phyloP scores from a whole-genome alignment of 768 basidiomycete species.

The Lepiota subincarnata region DNA sequence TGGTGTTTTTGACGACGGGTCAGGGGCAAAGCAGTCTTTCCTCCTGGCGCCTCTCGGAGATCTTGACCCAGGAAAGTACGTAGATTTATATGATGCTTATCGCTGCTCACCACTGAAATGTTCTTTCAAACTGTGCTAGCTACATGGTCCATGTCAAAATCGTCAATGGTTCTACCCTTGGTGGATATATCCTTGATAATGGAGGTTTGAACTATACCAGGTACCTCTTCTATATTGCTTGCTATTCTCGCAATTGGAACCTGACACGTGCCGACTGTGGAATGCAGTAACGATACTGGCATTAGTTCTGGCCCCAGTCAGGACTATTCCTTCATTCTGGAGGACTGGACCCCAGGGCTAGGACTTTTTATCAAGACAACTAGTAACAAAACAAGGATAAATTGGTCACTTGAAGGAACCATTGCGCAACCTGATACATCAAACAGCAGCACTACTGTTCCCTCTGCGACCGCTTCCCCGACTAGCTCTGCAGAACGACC shows the following conservation, averaged over 20 bases:
- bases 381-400: background rate
- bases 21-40: background rate
- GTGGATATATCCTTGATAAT: conserved; percentile 3
- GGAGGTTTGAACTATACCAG: conserved; percentile 6
- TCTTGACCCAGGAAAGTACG: conserved; percentile 9
- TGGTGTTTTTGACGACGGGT: conserved; percentile 4
- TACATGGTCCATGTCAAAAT: conserved; percentile 7
- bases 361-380: conserved; percentile 2
- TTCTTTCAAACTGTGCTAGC: background rate
- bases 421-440: background rate
- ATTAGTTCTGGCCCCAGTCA: conserved; percentile 2
- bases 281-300: background rate
- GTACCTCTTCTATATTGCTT: background rate
- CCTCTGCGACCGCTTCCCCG: background rate
- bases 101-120: no score
- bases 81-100: background rate
- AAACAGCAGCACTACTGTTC: background rate
- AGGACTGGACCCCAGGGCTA: conserved; percentile 9
- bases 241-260: background rate
- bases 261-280: background rate
- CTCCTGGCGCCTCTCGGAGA: conserved; percentile 9
- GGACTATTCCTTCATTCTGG: conserved; percentile 1
- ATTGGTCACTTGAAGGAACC: background rate
- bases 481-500: background rate
- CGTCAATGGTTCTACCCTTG: background rate